Evolutionary conservation across 2,329 filamentous ascomycete genomes (phyloP), one percentile per base, ranked within the genome.

Genomic region (Pezicula radicicola): DNA sequence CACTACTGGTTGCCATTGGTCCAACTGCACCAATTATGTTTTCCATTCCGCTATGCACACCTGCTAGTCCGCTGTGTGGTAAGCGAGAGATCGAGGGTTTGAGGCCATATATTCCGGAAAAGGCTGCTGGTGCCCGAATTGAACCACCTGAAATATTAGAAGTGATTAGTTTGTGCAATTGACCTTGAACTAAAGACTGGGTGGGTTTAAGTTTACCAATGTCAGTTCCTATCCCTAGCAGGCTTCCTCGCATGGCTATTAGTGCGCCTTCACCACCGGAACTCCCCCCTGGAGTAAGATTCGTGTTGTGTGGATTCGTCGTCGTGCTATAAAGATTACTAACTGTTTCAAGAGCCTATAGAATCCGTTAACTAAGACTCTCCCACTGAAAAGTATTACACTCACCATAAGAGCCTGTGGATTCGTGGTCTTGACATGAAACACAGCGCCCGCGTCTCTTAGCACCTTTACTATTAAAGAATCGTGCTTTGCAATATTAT

Each of bases 241-340:
- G 70, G 25, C 71, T 51, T 3, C 56, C 56, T 19, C 74, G 73
- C 69, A 85, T 74, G 6, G 76, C 77, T 15, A 85, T 59, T 4
- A 85, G 66, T 0, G 77, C 79, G 0, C 75, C 81, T 62, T 87
- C 83, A 7, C 85, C 85, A n/a, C 85, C 85, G 0, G 79, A 80
- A 15, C 75, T 79, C 6, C 85, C 84, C 9, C 85, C 85, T 1
- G 79, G 77, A 0, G 80, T 84, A 15, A 81, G 70, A 18, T 71
- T 68, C 9, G 76, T 70, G 51, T 84, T 84, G 25, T 74, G 64
- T 0, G 84, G 83, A 58, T 87, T 87, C 28, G 84, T 66, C 0
- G 79, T 80, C 39, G 80, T 74, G 6, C 65, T 64, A 49, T 74
- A 77, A 10, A 79, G 57, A 51, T 76, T 77, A 39, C 61, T 75